These are phyloP conservation scores for Fusarium chaquense DNA, from an alignment of 2,329 filamentous ascomycete species.

Conservation along the genomic window DNA sequence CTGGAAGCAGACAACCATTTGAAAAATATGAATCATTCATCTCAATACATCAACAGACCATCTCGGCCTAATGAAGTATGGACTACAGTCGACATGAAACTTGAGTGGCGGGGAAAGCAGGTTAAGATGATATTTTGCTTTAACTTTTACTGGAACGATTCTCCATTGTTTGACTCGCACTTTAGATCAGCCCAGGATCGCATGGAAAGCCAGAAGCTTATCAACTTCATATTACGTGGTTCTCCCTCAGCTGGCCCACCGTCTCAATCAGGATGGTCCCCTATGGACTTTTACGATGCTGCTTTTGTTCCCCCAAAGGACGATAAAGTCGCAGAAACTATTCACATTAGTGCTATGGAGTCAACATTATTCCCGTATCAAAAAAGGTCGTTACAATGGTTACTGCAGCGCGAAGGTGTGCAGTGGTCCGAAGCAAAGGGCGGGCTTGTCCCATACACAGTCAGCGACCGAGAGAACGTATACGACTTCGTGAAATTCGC, in stretches of 20 bases:
- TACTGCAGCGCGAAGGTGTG: slow-evolving; percentile 74
- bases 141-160: slow-evolving; percentile 59
- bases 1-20: slow-evolving; percentile 40
- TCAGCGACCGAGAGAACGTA: slow-evolving; percentile 15
- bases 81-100: slow-evolving; percentile 48
- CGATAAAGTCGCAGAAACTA: slow-evolving; percentile 53
- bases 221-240: slow-evolving; percentile 54
- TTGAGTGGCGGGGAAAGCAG: slow-evolving; percentile 47
- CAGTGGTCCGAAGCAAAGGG: slow-evolving; percentile 54
- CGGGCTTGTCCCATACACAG: slow-evolving; percentile 35
- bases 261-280: slow-evolving; percentile 52
- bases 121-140: slow-evolving; percentile 51
- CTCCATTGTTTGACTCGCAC: slow-evolving; percentile 48
- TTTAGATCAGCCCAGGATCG: slow-evolving; percentile 51
- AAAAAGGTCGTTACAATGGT: slow-evolving; percentile 76
- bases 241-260: neutral
- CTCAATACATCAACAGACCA: slow-evolving; percentile 17
- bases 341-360: slow-evolving; percentile 59
- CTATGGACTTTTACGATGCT: slow-evolving; percentile 75
- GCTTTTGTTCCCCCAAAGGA: slow-evolving; percentile 70
- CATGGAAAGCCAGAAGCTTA: slow-evolving; percentile 50
- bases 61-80: slow-evolving; percentile 52
- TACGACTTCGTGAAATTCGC: slow-evolving; percentile 51
- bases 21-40: neutral
- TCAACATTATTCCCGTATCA: slow-evolving; percentile 78